Conservation (phyloP, 2,329 filamentous ascomycete species). For the Capronia coronata region DNA sequence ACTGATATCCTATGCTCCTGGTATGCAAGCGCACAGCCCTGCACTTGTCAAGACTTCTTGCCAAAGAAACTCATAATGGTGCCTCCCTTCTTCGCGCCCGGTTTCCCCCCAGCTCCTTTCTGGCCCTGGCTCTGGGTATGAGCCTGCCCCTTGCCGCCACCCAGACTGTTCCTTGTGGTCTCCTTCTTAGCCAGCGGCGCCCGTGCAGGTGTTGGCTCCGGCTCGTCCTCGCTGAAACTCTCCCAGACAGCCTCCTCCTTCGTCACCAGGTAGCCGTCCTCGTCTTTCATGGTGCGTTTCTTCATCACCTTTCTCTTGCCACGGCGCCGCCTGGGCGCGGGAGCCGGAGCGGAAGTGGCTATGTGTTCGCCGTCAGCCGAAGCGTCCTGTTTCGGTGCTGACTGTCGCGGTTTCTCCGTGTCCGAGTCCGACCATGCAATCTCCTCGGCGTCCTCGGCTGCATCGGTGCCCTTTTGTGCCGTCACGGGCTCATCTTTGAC, state of each 20-base stretch:
- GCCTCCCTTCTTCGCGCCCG: slow-evolving; percentile 50
- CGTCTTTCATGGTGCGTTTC: slow-evolving; percentile 80
- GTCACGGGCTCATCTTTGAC: slow-evolving; percentile 15
- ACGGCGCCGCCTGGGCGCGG: slow-evolving; percentile 59
- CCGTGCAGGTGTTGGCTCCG: slow-evolving; percentile 43
- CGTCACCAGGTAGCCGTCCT: slow-evolving; percentile 85
- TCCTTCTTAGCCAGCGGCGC: slow-evolving; percentile 3
- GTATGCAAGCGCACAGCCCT: neutral
- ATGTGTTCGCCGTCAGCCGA: slow-evolving; percentile 23
- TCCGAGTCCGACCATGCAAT: slow-evolving; percentile 34
- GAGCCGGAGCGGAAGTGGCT: slow-evolving; percentile 36
- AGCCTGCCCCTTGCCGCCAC: slow-evolving; percentile 40
- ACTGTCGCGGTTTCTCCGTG: slow-evolving; percentile 27
- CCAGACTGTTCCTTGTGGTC: slow-evolving; percentile 30
- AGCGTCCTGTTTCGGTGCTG: slow-evolving; percentile 34
- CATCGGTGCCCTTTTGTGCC: slow-evolving; percentile 7
- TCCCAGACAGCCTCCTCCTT: slow-evolving; percentile 82
- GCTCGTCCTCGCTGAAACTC: slow-evolving; percentile 86
- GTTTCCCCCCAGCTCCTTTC: slow-evolving; percentile 12
- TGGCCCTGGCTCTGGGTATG: slow-evolving; percentile 44
- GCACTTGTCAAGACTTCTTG: slow-evolving; percentile 52
- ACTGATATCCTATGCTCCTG: neutral
- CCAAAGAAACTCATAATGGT: slow-evolving; percentile 90
- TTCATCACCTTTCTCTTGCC: slow-evolving; percentile 76
- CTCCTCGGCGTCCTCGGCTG: slow-evolving; percentile 50